Percentiles rank a stretch among this genome's conserved stretches.
phyloP scores from a whole-genome alignment of 129 eudicot genomes.

The Sambucus nigra region DNA sequence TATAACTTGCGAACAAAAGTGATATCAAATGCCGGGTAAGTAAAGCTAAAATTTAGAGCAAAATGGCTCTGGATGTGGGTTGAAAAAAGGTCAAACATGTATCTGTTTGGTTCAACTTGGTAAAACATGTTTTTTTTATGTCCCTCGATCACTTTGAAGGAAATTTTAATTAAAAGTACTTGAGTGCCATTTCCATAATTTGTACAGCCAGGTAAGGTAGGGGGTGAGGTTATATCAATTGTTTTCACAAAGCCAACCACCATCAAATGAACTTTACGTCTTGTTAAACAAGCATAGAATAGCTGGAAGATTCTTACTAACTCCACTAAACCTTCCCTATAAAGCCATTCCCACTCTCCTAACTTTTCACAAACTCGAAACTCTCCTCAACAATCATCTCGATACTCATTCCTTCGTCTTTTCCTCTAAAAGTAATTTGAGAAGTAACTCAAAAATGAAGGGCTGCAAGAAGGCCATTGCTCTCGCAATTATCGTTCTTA shows the following conservation, averaged over 20 bases:
- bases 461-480: conserved; percentile 21
- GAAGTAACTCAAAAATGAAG: conserved; percentile 11
- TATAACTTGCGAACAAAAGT: too few relatives aligned
- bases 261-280: neutral
- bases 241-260: neutral
- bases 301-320: conserved; percentile 20
- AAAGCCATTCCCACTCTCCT: conserved; percentile 1
- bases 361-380: neutral
- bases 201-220: too few relatives aligned
- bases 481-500: conserved; percentile 17
- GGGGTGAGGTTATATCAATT: neutral
- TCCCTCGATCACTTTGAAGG: too few relatives aligned
- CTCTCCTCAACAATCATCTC: neutral
- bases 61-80: too few relatives aligned
- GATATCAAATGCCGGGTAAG: too few relatives aligned
- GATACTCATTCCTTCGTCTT: neutral
- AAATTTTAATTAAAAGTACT: too few relatives aligned
- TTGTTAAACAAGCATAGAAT: neutral
- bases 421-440: neutral
- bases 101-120: too few relatives aligned
- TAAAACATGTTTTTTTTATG: too few relatives aligned
- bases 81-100: too few relatives aligned
- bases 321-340: conserved; percentile 8
- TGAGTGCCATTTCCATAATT: too few relatives aligned
- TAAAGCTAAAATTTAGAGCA: too few relatives aligned